phyloP scores from a whole-genome alignment of 805 yeast species.

The Candida sithepensis region DNA sequence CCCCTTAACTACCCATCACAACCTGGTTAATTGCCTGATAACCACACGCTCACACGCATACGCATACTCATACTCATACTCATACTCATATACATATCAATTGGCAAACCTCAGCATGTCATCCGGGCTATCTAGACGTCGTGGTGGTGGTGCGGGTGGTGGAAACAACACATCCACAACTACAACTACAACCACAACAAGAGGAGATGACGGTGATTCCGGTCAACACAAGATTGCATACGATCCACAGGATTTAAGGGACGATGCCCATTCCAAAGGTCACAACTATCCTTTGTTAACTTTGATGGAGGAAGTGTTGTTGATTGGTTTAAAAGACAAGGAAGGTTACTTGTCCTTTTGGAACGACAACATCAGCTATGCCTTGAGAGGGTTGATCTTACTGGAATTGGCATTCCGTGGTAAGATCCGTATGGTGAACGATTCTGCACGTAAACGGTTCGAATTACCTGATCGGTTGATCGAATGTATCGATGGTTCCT shows the following conservation, averaged over 20 bases:
- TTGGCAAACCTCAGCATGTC: constrained; percentile 18
- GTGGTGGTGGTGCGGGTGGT: constrained; percentile 44
- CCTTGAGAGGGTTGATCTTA: constrained; percentile 89
- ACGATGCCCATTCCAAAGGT: constrained; percentile 32
- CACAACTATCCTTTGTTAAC: constrained; percentile 69
- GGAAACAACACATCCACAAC: constrained; percentile 19
- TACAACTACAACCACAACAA: constrained; percentile 7
- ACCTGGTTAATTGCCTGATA: background rate
- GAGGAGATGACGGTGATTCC: constrained; percentile 1
- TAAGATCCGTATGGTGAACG: constrained; percentile 83
- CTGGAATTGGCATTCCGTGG: constrained; percentile 91
- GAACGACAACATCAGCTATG: constrained; percentile 97
- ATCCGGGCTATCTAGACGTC: constrained; percentile 73
- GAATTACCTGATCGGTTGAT: constrained; percentile 84
- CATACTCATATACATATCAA: too few species aligned
- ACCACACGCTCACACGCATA: background rate
- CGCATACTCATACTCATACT: background rate
- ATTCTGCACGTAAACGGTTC: constrained; percentile 85
- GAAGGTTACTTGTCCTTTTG: constrained; percentile 96
- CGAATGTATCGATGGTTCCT: constrained; percentile 78
- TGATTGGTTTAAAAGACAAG: constrained; percentile 90
- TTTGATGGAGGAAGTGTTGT: constrained; percentile 91
- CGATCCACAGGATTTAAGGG: constrained; percentile 67
- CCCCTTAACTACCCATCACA: too few species aligned
- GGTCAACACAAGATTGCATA: constrained; percentile 63